phyloP scores from a whole-genome alignment of 2,329 filamentous ascomycete genomes.

The Dichotomopilus funicola region DNA sequence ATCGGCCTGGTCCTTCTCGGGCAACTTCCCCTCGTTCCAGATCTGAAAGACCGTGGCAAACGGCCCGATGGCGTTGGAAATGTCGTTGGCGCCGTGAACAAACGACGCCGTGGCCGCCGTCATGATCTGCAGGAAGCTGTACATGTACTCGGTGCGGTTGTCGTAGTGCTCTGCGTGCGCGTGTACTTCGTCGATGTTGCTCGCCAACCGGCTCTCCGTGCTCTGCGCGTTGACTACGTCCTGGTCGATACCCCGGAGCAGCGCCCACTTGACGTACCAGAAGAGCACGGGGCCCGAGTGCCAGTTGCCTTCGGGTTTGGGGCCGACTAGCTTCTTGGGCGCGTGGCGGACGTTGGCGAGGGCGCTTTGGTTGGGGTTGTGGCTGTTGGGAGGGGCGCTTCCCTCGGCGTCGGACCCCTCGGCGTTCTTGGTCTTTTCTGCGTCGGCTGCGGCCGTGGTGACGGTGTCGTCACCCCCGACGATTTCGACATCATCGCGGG shows the following conservation, averaged over 20 bases:
- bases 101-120: constrained; percentile 58
- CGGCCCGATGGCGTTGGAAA: constrained; percentile 56
- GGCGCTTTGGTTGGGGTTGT: constrained; percentile 12
- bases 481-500: constrained; percentile 18
- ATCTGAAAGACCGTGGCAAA: constrained; percentile 57
- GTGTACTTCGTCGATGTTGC: constrained; percentile 49
- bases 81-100: constrained; percentile 61
- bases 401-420: not conserved
- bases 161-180: constrained; percentile 53
- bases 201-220: constrained; percentile 38
- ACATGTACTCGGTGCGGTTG: constrained; percentile 56
- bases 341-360: constrained; percentile 3
- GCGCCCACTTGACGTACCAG: constrained; percentile 38
- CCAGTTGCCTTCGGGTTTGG: constrained; percentile 39
- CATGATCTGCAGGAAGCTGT: constrained; percentile 54
- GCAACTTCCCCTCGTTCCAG: constrained; percentile 45
- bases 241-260: constrained; percentile 43
- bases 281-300: constrained; percentile 37
- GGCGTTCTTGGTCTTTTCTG: not conserved
- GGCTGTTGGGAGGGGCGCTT: not conserved
- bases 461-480: not conserved
- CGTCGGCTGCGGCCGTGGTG: not conserved
- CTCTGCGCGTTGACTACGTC: constrained; percentile 35
- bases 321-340: constrained; percentile 31
- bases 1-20: constrained; percentile 34